A percentile compares a stretch with the other conserved stretches of the same genome.
phyloP scores from a whole-genome alignment of 2,329 filamentous ascomycete species.

The Botryotinia globosa region DNA sequence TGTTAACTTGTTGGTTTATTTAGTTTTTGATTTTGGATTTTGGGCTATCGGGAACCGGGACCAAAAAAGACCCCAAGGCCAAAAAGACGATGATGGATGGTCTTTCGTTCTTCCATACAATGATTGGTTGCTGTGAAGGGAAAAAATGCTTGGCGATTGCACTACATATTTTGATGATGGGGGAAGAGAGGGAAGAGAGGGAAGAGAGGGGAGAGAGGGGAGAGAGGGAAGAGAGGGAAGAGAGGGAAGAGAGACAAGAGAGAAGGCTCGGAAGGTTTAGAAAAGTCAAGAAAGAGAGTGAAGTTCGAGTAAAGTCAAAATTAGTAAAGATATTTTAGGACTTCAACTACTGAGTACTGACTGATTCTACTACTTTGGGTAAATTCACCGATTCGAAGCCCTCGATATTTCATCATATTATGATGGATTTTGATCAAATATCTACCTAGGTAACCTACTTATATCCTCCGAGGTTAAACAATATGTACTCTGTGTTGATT shows the following conservation, averaged over 20 bases:
- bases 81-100: not conserved
- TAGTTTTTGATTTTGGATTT: not conserved
- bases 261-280: not conserved
- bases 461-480: not conserved
- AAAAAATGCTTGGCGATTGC: conserved; percentile 1
- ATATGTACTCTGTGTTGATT: not conserved
- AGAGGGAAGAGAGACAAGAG: not conserved
- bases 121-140: not conserved
- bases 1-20: not conserved
- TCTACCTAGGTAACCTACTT: not conserved
- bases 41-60: conserved; percentile 9
- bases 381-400: not conserved
- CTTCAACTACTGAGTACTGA: too few relatives aligned
- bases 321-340: not conserved
- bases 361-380: too few relatives aligned
- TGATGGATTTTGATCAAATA: not conserved
- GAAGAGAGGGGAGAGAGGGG: not conserved
- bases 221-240: not conserved
- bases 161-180: conserved; percentile 13
- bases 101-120: not conserved
- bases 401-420: not conserved
- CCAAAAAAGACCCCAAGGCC: not conserved
- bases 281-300: not conserved
- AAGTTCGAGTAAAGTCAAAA: not conserved
- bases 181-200: not conserved